A percentile compares a stretch with the other conserved stretches of the same genome.
These are phyloP conservation scores for button mushroom (Agaricus bisporus) DNA, from an alignment of 768 basidiomycete species.

Conservation along the genomic window DNA sequence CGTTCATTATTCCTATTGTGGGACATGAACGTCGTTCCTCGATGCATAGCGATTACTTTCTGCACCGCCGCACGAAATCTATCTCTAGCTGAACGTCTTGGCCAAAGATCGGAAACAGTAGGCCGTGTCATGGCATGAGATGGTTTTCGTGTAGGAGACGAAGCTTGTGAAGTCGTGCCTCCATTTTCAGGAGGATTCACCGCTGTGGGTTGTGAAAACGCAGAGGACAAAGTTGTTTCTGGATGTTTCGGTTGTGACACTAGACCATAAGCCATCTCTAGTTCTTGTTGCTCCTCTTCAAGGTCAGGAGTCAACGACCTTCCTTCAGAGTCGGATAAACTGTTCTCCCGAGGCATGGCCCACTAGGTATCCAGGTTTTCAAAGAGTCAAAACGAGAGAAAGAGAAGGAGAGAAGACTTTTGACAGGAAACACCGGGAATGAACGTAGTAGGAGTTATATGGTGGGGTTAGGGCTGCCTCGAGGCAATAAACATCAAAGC, in stretches of 20 bases:
- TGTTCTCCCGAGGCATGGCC: constrained; percentile 60
- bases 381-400: background rate
- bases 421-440: background rate
- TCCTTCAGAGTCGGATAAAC: constrained; percentile 59
- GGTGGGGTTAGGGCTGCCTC: background rate
- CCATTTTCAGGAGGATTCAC: background rate
- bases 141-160: background rate
- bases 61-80: constrained; percentile 49
- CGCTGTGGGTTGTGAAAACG: background rate
- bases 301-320: constrained; percentile 63
- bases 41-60: constrained; percentile 59
- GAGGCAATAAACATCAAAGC: background rate
- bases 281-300: constrained; percentile 32
- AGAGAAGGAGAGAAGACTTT: background rate
- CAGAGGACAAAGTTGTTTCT: background rate
- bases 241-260: background rate
- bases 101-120: constrained; percentile 9
- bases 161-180: background rate
- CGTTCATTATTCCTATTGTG: constrained; percentile 18
- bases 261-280: background rate
- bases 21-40: constrained; percentile 37
- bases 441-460: too few species aligned
- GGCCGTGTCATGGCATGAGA: background rate
- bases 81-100: constrained; percentile 34
- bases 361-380: background rate